Base-by-base conservation (phyloP, 2,329 filamentous ascomycete genomes). In the Fusarium metavorans region DNA sequence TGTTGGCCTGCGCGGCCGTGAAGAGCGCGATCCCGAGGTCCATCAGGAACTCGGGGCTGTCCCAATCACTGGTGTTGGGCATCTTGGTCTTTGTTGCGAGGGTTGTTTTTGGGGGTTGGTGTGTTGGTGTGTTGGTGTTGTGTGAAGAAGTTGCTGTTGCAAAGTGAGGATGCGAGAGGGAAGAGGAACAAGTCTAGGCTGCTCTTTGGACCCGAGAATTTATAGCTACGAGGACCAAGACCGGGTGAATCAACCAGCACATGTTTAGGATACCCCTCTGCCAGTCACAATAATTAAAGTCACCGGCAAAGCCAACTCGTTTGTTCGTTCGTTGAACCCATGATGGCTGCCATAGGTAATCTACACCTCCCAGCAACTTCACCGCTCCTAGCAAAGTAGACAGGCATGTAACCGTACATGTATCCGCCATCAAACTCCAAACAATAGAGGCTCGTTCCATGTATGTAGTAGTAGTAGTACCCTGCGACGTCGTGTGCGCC, bases 21-120 rank as follows among this genome's bases (percentile, higher is more conserved):
- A 83, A 84, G 6, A 85, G 76, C 11, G 75, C 79, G 16, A 84
- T 60, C 11, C 76, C 67, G 48, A 85, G 77, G 30, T 83, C 79
- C 65, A 76, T 73, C 27, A 85, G 80, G 67, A 85, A 80, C 1
- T 68, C 76, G 41, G 78, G 18, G 59, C 81, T 81, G 10, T 81
- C 80, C 83, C 83, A 85, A 39, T 74, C 63, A 27, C 70, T 68
- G 16, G 71, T 48, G 13, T 73, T 57, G 27, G 76, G 64, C 78
- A 80, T 81, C 61, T 32, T 71, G 68, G 18, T 32, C 3, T 41
- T 52, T 54, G 56, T 41, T 37, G 35, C 14, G n/a, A 37, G 50
- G 32, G 23, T 30, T 23, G 27, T 57, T 25, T 34, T 25, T 20
- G 25, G 25, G 25, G 25, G 25, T 25, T 57, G 23, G 35, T 58